These are phyloP conservation scores for Sisymbrium irio DNA, from an alignment of 345 rosid species.

Conservation along the genomic window DNA sequence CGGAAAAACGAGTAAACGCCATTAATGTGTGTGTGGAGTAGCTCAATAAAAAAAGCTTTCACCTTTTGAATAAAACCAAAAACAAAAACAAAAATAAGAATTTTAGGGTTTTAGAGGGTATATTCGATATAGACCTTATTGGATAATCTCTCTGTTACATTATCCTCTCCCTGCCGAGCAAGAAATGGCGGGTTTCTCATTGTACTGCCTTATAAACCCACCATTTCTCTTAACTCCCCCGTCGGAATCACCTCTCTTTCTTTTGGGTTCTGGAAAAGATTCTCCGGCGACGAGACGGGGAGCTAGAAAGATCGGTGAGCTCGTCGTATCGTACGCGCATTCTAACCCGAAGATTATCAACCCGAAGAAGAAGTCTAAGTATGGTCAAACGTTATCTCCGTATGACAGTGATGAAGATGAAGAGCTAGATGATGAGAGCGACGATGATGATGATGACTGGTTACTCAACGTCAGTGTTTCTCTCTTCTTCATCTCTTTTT, in stretches of 20 bases:
- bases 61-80: neutral
- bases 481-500: neutral
- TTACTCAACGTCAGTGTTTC: conserved; percentile 51
- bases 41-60: neutral
- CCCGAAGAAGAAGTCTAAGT: conserved; percentile 60
- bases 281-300: conserved; percentile 4
- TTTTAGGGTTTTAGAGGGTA: conserved; percentile 50
- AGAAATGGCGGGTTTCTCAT: conserved; percentile 48
- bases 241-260: conserved; percentile 19
- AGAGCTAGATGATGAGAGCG: conserved; percentile 38
- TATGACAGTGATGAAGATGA: conserved; percentile 51
- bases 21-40: conserved; percentile 6
- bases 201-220: conserved; percentile 33
- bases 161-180: conserved; percentile 11
- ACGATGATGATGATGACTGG: conserved; percentile 46
- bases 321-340: conserved; percentile 56
- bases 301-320: conserved; percentile 29
- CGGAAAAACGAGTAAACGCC: neutral
- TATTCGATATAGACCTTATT: conserved; percentile 32
- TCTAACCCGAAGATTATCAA: conserved; percentile 81
- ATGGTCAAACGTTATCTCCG: conserved; percentile 47
- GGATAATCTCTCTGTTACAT: conserved; percentile 19
- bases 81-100: neutral
- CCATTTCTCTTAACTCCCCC: conserved; percentile 23
- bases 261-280: conserved; percentile 14